Evolutionary conservation across 768 basidiomycete species (phyloP), one percentile per base, ranked within the genome.

Genomic region (Collybia mongolica): DNA sequence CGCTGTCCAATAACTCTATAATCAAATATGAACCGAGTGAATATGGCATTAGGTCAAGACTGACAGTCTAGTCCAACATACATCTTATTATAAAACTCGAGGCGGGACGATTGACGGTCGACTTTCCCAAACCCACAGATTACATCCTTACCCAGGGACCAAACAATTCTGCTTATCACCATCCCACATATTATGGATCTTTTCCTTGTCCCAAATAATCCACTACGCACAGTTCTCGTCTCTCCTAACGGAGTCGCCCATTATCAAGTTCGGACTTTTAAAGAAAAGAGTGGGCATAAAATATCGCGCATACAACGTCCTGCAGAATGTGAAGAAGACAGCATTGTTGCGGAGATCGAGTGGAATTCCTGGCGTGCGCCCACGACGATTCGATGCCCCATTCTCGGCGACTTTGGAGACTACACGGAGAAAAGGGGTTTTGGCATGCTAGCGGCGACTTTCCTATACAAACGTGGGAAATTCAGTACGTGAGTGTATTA

Each of bases 161-260:
- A 2, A 32, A 12, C 32, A 6, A 32, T 2, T 32, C 11, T 9
- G 32, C 14, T 14, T 14, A 6, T 11, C 11, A 12, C 11, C 32
- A 28, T 23, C 19, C 22, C 22, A n/a, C 11, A 22, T n/a, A 43
- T 28, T 38, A 81, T 82, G 80, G 75, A 80, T 48, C 66, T 82
- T 14, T 81, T 77, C 60, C 72, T 83, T 43, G 62, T 75, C 15
- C 76, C 74, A 23, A 76, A 80, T 60, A 72, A 80, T 53, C 77
- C 77, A 6, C 69, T 75, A 54, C 69, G 72, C 48, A 77, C 77
- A 6, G 68, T 72, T 12, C 65, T 83, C 40, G 68, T 81, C 22
- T 80, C 80, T 12, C 61, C 73, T 18, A 77, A 77, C 55, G 79
- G 80, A 22, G 71, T 73, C 35, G 69, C 73, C 17, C 76, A 79